Evolutionary conservation across 768 basidiomycete genomes (phyloP), one percentile per base, ranked within the genome.

Genomic region (Psilocybe cyanescens): DNA sequence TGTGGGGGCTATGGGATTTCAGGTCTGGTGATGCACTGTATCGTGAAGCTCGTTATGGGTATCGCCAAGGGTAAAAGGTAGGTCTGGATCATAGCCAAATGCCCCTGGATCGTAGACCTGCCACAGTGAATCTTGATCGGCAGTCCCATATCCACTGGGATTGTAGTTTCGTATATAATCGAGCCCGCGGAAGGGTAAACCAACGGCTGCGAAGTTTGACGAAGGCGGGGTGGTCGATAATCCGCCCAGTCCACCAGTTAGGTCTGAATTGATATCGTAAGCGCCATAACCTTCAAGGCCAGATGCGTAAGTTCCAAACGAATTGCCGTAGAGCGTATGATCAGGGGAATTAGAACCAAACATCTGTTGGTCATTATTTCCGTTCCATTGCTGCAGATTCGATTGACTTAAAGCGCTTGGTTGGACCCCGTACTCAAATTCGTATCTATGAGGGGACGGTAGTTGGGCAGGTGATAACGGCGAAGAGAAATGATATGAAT

Each of bases 101-200:
- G 87, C 86, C 55, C 86, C 82, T 61, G 85, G 81, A 71, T 93
- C 92, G 68, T 92, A 90, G 68, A 83, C 84, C 65, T 82, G 82
- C 83, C 84, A 86, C 37, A 84, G 70, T 12, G 78, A 75, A 68
- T 85, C 82, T 63, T 81, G 83, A 59, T 84, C 83, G 55, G 74
- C 77, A 17, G 74, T 67, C 24, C 74, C 72, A 72, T 82, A 84
- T 37, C 80, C 80, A 63, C 79, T 78, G 72, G 82, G 81, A 54
- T 86, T 81, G 70, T 89, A 93, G 68, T 92, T 93, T 67, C 90
- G 86, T 68, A 95, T 88, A 67, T 85, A 95, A 67, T 95, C 93
- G 33, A 94, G 79, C 8, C 92, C 93, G 31, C 86, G 83, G 79
- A 94, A 95, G 1, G 92, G 93, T n/a, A 94, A 78, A 41, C 91